These are phyloP conservation scores for Rhizopogon salebrosus DNA, from an alignment of 768 basidiomycete species.

Conservation along the genomic window DNA sequence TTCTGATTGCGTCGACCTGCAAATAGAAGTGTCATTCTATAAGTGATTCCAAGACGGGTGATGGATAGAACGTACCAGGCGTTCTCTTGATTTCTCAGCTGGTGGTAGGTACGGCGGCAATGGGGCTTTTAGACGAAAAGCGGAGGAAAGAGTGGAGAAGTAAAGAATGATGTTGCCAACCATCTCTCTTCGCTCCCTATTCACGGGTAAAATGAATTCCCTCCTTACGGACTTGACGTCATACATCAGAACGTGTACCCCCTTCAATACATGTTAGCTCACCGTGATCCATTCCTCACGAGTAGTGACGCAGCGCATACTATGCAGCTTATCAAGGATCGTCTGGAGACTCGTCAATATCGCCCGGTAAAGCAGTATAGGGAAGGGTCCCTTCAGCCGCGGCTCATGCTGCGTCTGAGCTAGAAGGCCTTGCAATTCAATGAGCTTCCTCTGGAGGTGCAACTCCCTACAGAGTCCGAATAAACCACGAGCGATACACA, in stretches of 20 bases:
- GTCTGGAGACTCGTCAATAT: slow-evolving; percentile 79
- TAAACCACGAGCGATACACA: neutral
- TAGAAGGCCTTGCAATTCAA: slow-evolving; percentile 80
- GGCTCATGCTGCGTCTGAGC: slow-evolving; percentile 91
- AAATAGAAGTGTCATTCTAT: neutral
- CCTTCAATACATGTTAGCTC: slow-evolving; percentile 19
- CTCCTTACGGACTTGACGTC: slow-evolving; percentile 60
- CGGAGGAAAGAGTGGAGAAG: slow-evolving; percentile 74
- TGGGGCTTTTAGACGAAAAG: slow-evolving; percentile 82
- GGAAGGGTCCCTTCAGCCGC: slow-evolving; percentile 93
- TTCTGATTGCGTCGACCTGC: slow-evolving; percentile 78
- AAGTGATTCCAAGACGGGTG: neutral
- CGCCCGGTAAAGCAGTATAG: slow-evolving; percentile 76
- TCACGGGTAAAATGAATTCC: slow-evolving; percentile 91
- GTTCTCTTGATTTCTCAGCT: slow-evolving; percentile 77
- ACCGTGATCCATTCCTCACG: slow-evolving; percentile 92
- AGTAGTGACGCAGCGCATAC: slow-evolving; percentile 96
- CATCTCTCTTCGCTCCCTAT: slow-evolving; percentile 86
- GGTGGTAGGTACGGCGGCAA: slow-evolving; percentile 96
- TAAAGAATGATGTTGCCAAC: slow-evolving; percentile 91
- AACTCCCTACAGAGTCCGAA: slow-evolving; percentile 63
- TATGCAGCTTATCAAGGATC: slow-evolving; percentile 85
- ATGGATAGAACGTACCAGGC: slow-evolving; percentile 47
- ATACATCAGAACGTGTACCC: neutral
- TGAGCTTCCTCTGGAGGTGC: slow-evolving; percentile 87